These are phyloP conservation scores for Penicillium sp. DNA, from an alignment of 2,329 filamentous ascomycete species.

Conservation along the genomic window DNA sequence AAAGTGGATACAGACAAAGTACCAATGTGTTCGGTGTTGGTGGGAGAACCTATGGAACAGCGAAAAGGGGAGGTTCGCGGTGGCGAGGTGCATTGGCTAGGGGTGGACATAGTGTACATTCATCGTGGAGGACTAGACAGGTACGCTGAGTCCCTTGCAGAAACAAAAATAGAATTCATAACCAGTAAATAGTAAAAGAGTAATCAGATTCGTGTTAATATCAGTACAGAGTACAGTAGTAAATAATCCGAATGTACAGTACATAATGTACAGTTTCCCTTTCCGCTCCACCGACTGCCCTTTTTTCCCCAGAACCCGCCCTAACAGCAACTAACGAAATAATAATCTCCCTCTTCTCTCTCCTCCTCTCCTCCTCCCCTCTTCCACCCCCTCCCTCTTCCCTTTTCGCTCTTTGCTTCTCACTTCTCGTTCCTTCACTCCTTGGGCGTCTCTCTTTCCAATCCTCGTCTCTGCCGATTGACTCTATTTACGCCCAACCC, in stretches of 20 bases:
- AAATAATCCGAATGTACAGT: too few relatives aligned
- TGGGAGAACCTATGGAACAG: neutral
- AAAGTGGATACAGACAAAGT: slow-evolving; percentile 1
- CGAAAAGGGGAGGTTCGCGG: slow-evolving; percentile 10
- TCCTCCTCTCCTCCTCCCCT: neutral
- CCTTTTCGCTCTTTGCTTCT: slow-evolving; percentile 1
- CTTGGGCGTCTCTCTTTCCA: neutral
- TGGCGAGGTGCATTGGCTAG: slow-evolving; percentile 25
- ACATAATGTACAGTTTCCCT: neutral
- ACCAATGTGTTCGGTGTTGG: neutral
- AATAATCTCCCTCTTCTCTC: slow-evolving; percentile 19
- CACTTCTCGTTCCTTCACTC: slow-evolving; percentile 6
- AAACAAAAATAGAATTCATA: too few relatives aligned
- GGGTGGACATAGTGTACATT: too few relatives aligned
- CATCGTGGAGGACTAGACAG: too few relatives aligned
- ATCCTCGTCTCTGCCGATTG: neutral
- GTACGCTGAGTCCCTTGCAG: too few relatives aligned
- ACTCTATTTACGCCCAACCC: too few relatives aligned
- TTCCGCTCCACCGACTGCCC: slow-evolving; percentile 15
- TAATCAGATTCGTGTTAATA: too few relatives aligned
- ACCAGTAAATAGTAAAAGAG: too few relatives aligned
- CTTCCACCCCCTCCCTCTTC: slow-evolving; percentile 4
- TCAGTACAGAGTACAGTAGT: too few relatives aligned
- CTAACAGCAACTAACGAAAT: slow-evolving; percentile 21
- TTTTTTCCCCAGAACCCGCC: slow-evolving; percentile 23